Percentiles rank a stretch among this genome's conserved stretches.
phyloP scores from a whole-genome alignment of 768 basidiomycete genomes.

The Leccinum subgranulosum region DNA sequence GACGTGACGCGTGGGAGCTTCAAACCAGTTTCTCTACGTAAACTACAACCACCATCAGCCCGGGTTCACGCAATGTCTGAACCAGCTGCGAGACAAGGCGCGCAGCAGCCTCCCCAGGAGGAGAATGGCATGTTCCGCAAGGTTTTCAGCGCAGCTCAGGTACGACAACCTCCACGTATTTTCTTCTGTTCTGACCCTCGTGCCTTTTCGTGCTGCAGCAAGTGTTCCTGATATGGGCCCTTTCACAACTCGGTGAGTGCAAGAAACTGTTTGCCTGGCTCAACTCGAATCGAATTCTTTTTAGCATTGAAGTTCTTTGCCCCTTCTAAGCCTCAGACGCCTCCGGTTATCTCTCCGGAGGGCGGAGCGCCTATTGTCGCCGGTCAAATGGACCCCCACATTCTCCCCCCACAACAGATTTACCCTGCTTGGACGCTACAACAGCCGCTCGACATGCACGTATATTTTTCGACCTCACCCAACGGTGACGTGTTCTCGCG shows the following conservation, averaged over 20 bases:
- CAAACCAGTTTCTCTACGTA: background rate
- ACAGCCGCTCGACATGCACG: slow-evolving; percentile 63
- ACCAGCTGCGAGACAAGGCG: slow-evolving; percentile 20
- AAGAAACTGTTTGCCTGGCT: background rate
- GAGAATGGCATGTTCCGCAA: slow-evolving; percentile 37
- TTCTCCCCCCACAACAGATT: slow-evolving; percentile 53
- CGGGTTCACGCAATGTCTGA: slow-evolving; percentile 23
- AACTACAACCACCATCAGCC: slow-evolving; percentile 4
- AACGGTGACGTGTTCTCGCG: slow-evolving; percentile 56
- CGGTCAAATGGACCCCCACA: slow-evolving; percentile 41
- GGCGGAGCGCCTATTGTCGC: slow-evolving; percentile 10
- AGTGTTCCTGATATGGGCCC: slow-evolving; percentile 62
- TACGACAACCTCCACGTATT: slow-evolving; percentile 21
- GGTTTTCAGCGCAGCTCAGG: slow-evolving; percentile 42
- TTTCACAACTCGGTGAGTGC: slow-evolving; percentile 60
- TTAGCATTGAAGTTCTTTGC: slow-evolving; percentile 45
- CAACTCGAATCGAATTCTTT: background rate
- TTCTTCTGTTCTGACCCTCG: slow-evolving; percentile 1
- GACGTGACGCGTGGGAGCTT: slow-evolving; percentile 22
- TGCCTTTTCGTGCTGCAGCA: slow-evolving; percentile 42
- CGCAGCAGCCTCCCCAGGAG: slow-evolving; percentile 15
- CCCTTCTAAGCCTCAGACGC: slow-evolving; percentile 34
- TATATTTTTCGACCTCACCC: slow-evolving; percentile 69
- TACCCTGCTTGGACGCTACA: slow-evolving; percentile 59
- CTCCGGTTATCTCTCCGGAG: slow-evolving; percentile 27